Conservation (phyloP, 345 rosid species). For the Eucalyptus cloeziana region DNA sequence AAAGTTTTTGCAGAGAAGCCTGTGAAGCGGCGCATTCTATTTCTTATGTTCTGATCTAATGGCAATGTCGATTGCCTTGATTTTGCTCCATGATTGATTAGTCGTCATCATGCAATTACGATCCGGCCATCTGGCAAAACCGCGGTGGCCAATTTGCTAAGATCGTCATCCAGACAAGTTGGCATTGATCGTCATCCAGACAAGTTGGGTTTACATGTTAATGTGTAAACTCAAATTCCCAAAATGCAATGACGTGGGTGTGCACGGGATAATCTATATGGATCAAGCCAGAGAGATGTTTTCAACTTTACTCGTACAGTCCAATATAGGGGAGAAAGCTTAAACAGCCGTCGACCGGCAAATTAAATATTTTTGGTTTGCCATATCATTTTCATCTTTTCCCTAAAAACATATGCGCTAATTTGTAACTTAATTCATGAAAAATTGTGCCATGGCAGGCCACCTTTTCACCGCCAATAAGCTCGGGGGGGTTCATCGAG, state of each 20-base stretch:
- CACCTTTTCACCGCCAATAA: accelerated
- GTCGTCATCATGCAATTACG: background rate
- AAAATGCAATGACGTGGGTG: background rate
- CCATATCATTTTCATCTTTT: background rate
- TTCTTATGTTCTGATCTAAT: background rate
- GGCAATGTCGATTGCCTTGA: background rate
- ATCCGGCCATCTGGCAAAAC: background rate
- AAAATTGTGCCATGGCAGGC: background rate
- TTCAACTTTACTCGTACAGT: accelerated
- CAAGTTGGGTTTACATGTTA: background rate
- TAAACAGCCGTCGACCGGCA: background rate
- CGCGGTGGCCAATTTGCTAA: background rate
- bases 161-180: background rate
- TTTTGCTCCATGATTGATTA: background rate
- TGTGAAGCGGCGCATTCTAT: background rate
- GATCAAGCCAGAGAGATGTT: background rate
- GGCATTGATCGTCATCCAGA: background rate
- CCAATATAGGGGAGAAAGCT: background rate
- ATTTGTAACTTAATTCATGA: background rate
- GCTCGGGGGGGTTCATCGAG: background rate
- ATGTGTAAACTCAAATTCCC: background rate
- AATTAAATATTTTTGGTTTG: background rate
- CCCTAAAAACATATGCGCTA: accelerated
- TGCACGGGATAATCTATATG: background rate
- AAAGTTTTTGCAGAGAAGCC: background rate